Conservation (phyloP, 2,329 filamentous ascomycete genomes). For the Coniochaeta pulveracea region DNA sequence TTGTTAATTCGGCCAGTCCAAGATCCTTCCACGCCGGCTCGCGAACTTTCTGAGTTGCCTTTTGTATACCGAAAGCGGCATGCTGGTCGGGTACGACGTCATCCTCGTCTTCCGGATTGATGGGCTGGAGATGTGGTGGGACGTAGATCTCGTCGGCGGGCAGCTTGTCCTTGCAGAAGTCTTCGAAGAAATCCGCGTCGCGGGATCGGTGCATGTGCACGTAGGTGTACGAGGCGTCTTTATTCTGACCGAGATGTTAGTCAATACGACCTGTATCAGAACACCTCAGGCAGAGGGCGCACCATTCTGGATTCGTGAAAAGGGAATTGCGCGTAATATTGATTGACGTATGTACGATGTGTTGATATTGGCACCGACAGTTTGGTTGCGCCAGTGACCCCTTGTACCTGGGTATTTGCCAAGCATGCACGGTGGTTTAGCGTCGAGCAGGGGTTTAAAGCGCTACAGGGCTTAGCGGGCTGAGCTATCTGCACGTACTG, state of each 20-base stretch:
- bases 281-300: too few relatives aligned
- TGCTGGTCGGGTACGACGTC: conserved; percentile 84
- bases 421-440: too few relatives aligned
- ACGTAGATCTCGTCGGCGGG: conserved; percentile 75
- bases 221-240: conserved; percentile 66
- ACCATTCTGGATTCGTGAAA: too few relatives aligned
- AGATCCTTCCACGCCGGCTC: conserved; percentile 73
- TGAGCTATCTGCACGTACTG: too few relatives aligned
- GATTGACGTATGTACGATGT: too few relatives aligned
- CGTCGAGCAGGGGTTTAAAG: too few relatives aligned
- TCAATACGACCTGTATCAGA: too few relatives aligned
- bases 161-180: conserved; percentile 59
- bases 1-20: conserved; percentile 60
- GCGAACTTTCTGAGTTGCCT: conserved; percentile 60
- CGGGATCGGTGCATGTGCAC: conserved; percentile 63
- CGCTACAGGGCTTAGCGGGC: too few relatives aligned
- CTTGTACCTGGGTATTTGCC: too few relatives aligned
- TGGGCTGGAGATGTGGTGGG: conserved; percentile 65
- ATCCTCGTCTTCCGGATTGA: conserved; percentile 82
- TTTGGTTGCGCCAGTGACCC: too few relatives aligned
- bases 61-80: conserved; percentile 75
- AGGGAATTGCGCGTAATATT: too few relatives aligned
- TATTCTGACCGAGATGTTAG: conserved; percentile 35
- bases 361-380: too few relatives aligned
- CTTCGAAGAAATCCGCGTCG: conserved; percentile 70